Evolutionary conservation across 345 rosid genomes (phyloP).

Genomic region (Erysimum cheiranthoides): DNA sequence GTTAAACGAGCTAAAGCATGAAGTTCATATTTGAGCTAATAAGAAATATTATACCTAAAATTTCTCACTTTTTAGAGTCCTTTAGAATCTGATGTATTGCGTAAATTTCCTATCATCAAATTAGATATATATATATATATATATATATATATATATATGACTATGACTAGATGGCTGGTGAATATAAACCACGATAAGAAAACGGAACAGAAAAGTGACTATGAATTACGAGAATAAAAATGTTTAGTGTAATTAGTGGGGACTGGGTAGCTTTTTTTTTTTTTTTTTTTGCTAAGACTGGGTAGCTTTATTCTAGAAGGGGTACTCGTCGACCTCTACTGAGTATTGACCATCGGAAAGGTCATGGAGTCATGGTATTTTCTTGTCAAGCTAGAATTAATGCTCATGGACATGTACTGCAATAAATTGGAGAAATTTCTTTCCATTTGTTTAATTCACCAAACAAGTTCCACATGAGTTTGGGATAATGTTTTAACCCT

Average conservation of each 20-base stretch:
- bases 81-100: not conserved
- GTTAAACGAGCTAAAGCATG: not conserved
- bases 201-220: not conserved
- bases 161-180: not conserved
- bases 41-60: not conserved
- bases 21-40: not conserved
- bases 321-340: conserved; percentile 15
- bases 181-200: not conserved
- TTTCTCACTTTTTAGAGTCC: not conserved
- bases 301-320: conserved; percentile 22
- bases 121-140: too few relatives aligned
- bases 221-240: not conserved
- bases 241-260: conserved; percentile 9
- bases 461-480: too few relatives aligned
- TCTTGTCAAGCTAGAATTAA: too few relatives aligned
- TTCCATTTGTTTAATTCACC: too few relatives aligned
- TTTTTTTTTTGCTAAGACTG: too few relatives aligned
- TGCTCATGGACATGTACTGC: too few relatives aligned
- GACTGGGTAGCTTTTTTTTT: conserved; percentile 31
- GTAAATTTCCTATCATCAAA: not conserved
- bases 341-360: conserved; percentile 23
- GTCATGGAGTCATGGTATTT: not conserved
- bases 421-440: too few relatives aligned
- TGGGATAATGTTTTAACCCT: too few relatives aligned
- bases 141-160: too few relatives aligned